A percentile compares a stretch with the other conserved stretches of the same genome.
phyloP scores from a whole-genome alignment of 139 green algal genomes.

The Chlorella vulgaris region DNA sequence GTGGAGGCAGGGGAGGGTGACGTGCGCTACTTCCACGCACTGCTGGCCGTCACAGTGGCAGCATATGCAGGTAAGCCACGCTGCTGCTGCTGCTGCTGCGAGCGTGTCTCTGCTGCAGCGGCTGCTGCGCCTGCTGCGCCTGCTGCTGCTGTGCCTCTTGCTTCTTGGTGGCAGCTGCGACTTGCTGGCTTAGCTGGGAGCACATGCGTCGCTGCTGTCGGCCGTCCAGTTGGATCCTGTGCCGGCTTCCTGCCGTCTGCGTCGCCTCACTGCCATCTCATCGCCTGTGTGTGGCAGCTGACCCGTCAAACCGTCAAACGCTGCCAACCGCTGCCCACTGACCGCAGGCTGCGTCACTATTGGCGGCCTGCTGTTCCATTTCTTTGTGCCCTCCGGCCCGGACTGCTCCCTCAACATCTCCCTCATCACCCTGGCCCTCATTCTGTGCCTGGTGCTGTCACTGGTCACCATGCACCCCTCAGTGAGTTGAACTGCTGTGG shows the following conservation, averaged over 20 bases:
- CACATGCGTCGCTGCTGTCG: no score
- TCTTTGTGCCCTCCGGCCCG: conserved; percentile 80
- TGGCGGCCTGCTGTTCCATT: conserved; percentile 80
- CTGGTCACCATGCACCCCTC: conserved; percentile 67
- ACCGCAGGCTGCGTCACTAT: conserved; percentile 59
- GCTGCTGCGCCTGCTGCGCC: background rate
- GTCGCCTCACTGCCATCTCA: no score
- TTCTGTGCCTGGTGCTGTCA: conserved; percentile 74
- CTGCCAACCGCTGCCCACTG: no score
- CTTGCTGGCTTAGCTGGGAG: no score
- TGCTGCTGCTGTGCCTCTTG: background rate
- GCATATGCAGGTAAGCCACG: conserved; percentile 54
- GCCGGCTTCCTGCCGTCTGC: no score
- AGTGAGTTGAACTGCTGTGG: conserved; percentile 9
- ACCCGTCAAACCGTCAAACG: no score
- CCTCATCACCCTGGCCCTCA: conserved; percentile 79
- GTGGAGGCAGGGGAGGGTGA: conserved; percentile 82
- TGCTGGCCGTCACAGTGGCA: conserved; percentile 80
- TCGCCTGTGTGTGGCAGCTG: no score
- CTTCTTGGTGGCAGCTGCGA: no score
- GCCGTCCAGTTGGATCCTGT: background rate
- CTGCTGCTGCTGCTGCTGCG: no score
- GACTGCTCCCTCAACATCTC: conserved; percentile 91
- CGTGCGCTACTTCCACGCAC: conserved; percentile 77
- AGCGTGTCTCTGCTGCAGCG: background rate